phyloP scores from a whole-genome alignment of 2,329 filamentous ascomycete species.

The Penicillium occitanis region DNA sequence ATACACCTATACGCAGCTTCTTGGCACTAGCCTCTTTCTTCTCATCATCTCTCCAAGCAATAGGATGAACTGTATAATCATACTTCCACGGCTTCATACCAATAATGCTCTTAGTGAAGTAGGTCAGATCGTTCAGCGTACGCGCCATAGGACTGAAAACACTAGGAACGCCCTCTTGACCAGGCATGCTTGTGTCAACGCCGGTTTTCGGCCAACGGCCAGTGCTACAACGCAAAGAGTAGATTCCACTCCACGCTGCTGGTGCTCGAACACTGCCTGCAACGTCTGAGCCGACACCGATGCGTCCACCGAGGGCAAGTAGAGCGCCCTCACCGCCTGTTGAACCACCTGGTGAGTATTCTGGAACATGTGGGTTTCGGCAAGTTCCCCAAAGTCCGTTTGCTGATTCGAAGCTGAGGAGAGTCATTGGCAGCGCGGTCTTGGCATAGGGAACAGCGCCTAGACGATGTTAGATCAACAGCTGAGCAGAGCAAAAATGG shows the following conservation, averaged over 20 bases:
- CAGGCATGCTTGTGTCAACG: constrained; percentile 82
- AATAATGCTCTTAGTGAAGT: constrained; percentile 78
- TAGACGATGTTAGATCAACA: constrained; percentile 25
- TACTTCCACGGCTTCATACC: constrained; percentile 86
- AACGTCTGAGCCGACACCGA: constrained; percentile 88
- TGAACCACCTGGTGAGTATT: constrained; percentile 84
- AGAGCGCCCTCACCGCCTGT: constrained; percentile 83
- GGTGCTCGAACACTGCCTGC: constrained; percentile 84
- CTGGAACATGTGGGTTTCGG: constrained; percentile 78
- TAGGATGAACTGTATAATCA: constrained; percentile 79
- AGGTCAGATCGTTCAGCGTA: constrained; percentile 76
- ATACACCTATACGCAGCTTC: constrained; percentile 70
- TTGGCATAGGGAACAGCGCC: constrained; percentile 89
- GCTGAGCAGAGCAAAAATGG: not conserved
- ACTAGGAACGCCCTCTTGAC: constrained; percentile 84
- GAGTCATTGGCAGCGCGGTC: constrained; percentile 82
- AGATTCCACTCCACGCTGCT: constrained; percentile 87
- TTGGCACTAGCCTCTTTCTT: constrained; percentile 61
- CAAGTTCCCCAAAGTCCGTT: constrained; percentile 79
- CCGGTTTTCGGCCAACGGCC: constrained; percentile 87
- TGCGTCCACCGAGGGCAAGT: constrained; percentile 75
- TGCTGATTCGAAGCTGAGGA: constrained; percentile 81
- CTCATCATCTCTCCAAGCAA: constrained; percentile 70
- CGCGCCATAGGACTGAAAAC: constrained; percentile 93
- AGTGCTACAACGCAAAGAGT: constrained; percentile 80